Conservation (phyloP, 2,329 filamentous ascomycete genomes). For the Colletotrichum lupini region DNA sequence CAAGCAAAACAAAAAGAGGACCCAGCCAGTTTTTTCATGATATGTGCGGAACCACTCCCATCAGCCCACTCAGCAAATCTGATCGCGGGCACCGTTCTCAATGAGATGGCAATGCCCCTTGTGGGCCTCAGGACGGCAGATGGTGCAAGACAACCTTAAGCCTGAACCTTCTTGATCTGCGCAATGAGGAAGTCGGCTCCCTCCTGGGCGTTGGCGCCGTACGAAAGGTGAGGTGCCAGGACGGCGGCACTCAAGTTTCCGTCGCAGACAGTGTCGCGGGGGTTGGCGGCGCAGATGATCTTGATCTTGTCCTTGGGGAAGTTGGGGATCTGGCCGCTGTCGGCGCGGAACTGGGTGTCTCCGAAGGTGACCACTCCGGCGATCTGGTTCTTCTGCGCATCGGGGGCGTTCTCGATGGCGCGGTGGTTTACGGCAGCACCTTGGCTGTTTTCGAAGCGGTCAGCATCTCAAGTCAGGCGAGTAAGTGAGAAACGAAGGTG, state of each 20-base stretch:
- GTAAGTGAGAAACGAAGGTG: background rate
- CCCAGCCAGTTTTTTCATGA: background rate
- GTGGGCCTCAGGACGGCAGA: background rate
- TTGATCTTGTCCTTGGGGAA: constrained; percentile 48
- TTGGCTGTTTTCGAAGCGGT: constrained; percentile 43
- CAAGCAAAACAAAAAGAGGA: background rate
- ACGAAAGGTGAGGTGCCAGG: constrained; percentile 20
- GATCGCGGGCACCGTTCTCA: background rate
- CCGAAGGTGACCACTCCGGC: constrained; percentile 40
- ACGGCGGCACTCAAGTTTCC: constrained; percentile 17
- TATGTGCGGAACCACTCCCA: background rate
- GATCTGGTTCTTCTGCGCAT: constrained; percentile 35
- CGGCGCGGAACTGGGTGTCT: constrained; percentile 40
- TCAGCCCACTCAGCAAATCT: background rate
- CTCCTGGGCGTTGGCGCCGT: constrained; percentile 14
- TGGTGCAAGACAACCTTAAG: background rate
- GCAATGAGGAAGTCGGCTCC: background rate
- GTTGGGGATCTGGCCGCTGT: constrained; percentile 47
- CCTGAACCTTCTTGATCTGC: background rate
- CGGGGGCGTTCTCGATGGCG: constrained; percentile 38
- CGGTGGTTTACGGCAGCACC: constrained; percentile 42
- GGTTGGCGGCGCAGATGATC: constrained; percentile 25
- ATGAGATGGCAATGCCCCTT: background rate
- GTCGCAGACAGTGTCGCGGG: constrained; percentile 24
- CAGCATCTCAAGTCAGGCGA: background rate